Evolutionary conservation across 2,329 filamentous ascomycete species (phyloP), one percentile per base, ranked within the genome.

Genomic region (Epichloe sylvatica): DNA sequence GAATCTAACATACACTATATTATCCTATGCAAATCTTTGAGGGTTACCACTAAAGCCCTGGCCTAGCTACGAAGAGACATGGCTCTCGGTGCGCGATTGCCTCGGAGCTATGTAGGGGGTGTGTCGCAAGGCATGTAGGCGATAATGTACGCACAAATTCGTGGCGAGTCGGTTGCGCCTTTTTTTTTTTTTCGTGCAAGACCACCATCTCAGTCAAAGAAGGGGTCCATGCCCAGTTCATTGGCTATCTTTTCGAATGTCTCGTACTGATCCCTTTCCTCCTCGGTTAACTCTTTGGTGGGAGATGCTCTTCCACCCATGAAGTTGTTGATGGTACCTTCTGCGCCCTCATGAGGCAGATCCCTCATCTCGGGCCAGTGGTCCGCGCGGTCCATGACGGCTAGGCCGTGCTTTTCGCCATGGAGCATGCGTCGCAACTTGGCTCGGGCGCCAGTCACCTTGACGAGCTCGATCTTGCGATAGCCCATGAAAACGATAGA

Each of bases 351-450:
- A 3, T 57, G 54, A 6, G 59, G 58, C 45, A 53, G 49, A 45
- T 61, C 60, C 17, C 54, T 54, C 51, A 62, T 49, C 46, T 57
- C 55, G 8, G 60, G 59, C 56, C 56, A 58, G 47, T 61, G 58
- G 47, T 62, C 59, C 34, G 56, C 54, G 15, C 55, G 56, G 38
- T 60, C 55, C 30, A 56, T 53, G 30, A 61, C 52, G 8, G 59
- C 52, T n/a, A 59, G 53, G 12, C 59, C 60, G 39, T 57, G 50
- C 49, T 58, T 68, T 56, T 76, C 72, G 11, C 74, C 74, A 38
- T 70, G 68, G 55, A 78, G 75, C 3, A 64, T 57, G 15, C 66
- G 49, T 2, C 60, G 60, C 4, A 56, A 54, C 52, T 46, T 61
- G 19, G 59, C 59, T 9, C 60, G 53, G 37, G 46, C 50, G 13